Evolutionary conservation across 768 basidiomycete genomes (phyloP).

Genomic region (Leucogyrophana mollusca): DNA sequence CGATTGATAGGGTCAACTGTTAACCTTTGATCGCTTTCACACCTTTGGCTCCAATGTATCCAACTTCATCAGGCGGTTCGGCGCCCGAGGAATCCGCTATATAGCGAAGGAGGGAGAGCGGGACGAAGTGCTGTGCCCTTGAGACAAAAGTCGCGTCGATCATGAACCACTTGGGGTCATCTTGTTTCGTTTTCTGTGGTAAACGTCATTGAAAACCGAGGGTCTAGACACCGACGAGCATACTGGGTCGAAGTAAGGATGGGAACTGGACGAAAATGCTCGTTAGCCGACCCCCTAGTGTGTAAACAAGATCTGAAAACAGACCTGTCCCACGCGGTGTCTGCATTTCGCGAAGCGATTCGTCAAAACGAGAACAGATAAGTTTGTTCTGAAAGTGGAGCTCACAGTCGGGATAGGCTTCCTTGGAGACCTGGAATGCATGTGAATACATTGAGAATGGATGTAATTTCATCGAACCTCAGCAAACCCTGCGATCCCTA

Average conservation of each 20-base stretch:
- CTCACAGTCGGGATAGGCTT: constrained; percentile 91
- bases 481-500: constrained; percentile 81
- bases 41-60: constrained; percentile 65
- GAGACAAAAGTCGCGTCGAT: constrained; percentile 71
- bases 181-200: constrained; percentile 70
- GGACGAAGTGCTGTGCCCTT: constrained; percentile 71
- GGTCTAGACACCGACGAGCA: constrained; percentile 16
- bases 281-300: constrained; percentile 4
- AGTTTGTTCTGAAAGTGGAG: constrained; percentile 12
- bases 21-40: constrained; percentile 63
- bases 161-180: constrained; percentile 91
- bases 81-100: constrained; percentile 45
- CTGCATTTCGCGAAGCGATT: constrained; percentile 36
- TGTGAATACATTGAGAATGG: neutral
- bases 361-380: constrained; percentile 8
- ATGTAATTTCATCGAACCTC: constrained; percentile 46
- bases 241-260: constrained; percentile 82
- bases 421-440: constrained; percentile 59
- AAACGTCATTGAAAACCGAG: neutral
- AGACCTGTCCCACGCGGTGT: constrained; percentile 88
- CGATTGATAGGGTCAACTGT: constrained; percentile 8
- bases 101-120: constrained; percentile 69
- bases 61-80: constrained; percentile 50
- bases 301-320: constrained; percentile 24
- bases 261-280: constrained; percentile 37